Evolutionary conservation across 352 stramenopile species (phyloP).

Genomic region (Phytophthora aleatoria): DNA sequence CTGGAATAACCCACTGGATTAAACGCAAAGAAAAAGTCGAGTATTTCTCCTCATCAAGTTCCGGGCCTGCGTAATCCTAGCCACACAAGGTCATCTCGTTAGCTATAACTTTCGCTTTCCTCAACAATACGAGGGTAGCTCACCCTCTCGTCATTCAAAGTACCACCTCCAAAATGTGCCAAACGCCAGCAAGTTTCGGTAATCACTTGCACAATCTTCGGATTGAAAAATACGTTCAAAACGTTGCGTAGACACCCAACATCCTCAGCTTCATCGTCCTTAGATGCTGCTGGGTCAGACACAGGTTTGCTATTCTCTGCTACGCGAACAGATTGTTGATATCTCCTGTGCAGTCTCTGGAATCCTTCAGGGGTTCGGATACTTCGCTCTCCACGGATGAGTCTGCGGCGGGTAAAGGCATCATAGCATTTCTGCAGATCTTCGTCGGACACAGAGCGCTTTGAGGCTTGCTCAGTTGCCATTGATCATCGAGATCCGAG

Average conservation of each 20-base stretch:
- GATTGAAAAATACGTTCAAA: slow-evolving; percentile 46
- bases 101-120: neutral
- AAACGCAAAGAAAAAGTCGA: slow-evolving; percentile 48
- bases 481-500: slow-evolving; percentile 3
- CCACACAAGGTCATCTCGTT: slow-evolving; percentile 1
- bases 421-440: slow-evolving; percentile 25
- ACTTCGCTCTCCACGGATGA: slow-evolving; percentile 26
- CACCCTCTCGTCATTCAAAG: slow-evolving; percentile 3
- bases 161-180: slow-evolving; percentile 41
- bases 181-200: slow-evolving; percentile 53
- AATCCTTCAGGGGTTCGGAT: slow-evolving; percentile 36
- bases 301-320: neutral
- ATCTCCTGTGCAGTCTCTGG: slow-evolving; percentile 37
- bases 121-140: neutral
- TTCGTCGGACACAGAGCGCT: slow-evolving; percentile 1
- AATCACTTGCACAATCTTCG: slow-evolving; percentile 45
- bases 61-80: slow-evolving; percentile 40
- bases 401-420: slow-evolving; percentile 22
- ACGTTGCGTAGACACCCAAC: slow-evolving; percentile 10
- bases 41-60: slow-evolving; percentile 54
- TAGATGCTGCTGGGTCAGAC: neutral
- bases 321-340: slow-evolving; percentile 9
- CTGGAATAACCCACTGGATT: slow-evolving; percentile 58
- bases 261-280: neutral
- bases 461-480: neutral